Base-by-base conservation (phyloP, 768 basidiomycete genomes). In the Boletellus emodensis region DNA sequence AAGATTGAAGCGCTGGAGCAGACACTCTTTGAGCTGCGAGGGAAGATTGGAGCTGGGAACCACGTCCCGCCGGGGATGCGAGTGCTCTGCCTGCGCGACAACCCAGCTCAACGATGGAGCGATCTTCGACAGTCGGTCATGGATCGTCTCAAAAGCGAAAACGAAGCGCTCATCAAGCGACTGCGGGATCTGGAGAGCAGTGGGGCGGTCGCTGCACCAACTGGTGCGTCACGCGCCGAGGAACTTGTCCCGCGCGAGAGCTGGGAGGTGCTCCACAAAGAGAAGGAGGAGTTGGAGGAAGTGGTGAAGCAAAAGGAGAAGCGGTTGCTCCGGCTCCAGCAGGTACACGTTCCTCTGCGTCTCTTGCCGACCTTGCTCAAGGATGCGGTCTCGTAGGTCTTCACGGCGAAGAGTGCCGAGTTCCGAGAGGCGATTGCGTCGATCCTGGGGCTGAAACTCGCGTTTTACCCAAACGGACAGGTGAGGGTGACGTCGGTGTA, bases 341-440 rank as follows among this genome's bases (percentile, higher is more conserved):
- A 94, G 81, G 91, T 86, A 46, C 9, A 32, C 14, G 6, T 5
- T 24, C 7, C 17, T n/a, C 10, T 15, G 17, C 30, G 14, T 4
- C 18, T 11, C 11, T n/a, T 12, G 4, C 10, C 33, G 13, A 7
- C 24, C 24, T 26, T 26, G 24, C 24, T 26, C 24, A 26, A 4
- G 24, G 3, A 7, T 26, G 24, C 24, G 4, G 3, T 39, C 20
- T n/a, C 33, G 3, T 35, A 93, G 88, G 82, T 94, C 5, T 96
- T 91, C 69, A 72, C 77, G 0, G 81, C 83, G 32, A 97, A 96
- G 66, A 84, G 85, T 9, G 81, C 86, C 51, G 94, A 97, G 62
- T 95, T 98, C 74, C 82, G 90, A 35, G 90, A 94, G 63, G 85
- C 93, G 6, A 87, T 97, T 52, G 84, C 87, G 4, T 84, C 88